These are phyloP conservation scores for Fusarium poae DNA, from an alignment of 2,329 filamentous ascomycete species.

Conservation along the genomic window DNA sequence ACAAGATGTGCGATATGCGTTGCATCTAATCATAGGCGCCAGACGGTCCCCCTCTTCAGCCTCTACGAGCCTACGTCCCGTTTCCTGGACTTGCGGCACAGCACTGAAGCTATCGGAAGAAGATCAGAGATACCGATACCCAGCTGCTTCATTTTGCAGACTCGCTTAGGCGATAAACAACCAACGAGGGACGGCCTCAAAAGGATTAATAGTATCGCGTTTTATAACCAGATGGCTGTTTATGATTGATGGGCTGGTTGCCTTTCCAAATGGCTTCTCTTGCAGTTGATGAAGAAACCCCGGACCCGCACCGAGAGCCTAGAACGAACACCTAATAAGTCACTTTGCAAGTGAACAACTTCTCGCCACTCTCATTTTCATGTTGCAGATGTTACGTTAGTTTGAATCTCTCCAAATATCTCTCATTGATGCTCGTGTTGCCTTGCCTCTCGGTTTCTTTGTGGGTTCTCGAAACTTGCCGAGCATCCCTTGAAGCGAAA, in stretches of 20 bases:
- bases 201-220: conserved; percentile 1
- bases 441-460: conserved; percentile 23
- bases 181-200: conserved; percentile 29
- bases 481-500: neutral
- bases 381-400: conserved; percentile 8
- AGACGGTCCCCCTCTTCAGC: conserved; percentile 25
- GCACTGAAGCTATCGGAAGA: neutral
- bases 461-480: conserved; percentile 20
- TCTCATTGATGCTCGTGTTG: conserved; percentile 1
- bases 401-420: conserved; percentile 5
- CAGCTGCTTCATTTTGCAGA: conserved; percentile 13
- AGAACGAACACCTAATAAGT: conserved; percentile 3
- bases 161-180: conserved; percentile 22
- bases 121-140: conserved; percentile 6
- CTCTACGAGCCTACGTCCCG: conserved; percentile 25
- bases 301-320: conserved; percentile 19
- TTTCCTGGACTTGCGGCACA: conserved; percentile 22
- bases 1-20: conserved; percentile 26
- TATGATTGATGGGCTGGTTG: neutral
- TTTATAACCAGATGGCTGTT: neutral
- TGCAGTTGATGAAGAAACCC: conserved; percentile 17
- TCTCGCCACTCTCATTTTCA: conserved; percentile 27
- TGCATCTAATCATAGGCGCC: conserved; percentile 34
- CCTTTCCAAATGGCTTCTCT: conserved; percentile 19
- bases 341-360: neutral